Conservation (phyloP, 202 grass and related monocot species). For the Schoenoplectus tabernaemontani region DNA sequence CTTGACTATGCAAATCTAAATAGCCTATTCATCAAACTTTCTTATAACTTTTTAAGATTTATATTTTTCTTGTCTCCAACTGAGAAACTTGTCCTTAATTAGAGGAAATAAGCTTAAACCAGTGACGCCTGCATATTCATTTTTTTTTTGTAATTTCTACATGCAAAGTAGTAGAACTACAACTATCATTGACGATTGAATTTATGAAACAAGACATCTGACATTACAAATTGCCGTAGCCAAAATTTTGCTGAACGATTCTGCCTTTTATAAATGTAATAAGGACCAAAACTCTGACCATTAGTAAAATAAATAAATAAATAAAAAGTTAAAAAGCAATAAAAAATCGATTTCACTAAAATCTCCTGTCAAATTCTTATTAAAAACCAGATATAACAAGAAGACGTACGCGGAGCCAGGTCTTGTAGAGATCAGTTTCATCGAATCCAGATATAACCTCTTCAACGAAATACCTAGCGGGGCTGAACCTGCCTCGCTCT, state of each 20-base stretch:
- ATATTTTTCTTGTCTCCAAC: not conserved
- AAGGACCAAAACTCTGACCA: too few species aligned
- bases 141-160: not conserved
- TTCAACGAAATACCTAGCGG: conserved; percentile 94
- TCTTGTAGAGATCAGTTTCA: conserved; percentile 99
- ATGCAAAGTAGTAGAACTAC: not conserved
- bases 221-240: too few species aligned
- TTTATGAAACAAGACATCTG: too few species aligned
- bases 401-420: conserved; percentile 75
- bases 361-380: too few species aligned
- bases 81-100: conserved; percentile 13
- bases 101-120: conserved; percentile 31
- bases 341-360: too few species aligned
- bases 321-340: too few species aligned
- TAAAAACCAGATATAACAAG: too few species aligned
- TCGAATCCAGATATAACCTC: conserved; percentile 98
- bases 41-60: not conserved
- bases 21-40: not conserved
- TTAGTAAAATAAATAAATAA: too few species aligned
- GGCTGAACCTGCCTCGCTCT: conserved; percentile 86
- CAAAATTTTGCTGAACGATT: too few species aligned
- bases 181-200: too few species aligned
- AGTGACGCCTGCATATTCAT: not conserved
- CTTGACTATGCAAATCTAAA: not conserved
- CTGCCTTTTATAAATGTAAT: too few species aligned